A percentile compares a stretch with the other conserved stretches of the same genome.
phyloP scores from a whole-genome alignment of 1,139 yeast genomes.

The Candida sanyaensis region DNA sequence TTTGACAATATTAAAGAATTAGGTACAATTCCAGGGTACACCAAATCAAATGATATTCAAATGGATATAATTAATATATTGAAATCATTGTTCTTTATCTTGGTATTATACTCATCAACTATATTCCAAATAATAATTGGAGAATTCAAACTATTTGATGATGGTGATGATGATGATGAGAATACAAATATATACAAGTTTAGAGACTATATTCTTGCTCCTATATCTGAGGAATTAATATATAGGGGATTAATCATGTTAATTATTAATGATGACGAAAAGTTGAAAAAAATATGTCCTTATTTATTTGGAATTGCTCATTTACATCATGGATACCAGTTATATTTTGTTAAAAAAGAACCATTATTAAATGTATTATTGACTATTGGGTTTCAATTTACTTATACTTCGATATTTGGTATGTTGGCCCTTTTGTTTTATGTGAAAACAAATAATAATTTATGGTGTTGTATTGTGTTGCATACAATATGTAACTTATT shows the following conservation, averaged over 20 bases:
- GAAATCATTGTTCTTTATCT: conserved; percentile 31
- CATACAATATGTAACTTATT: conserved; percentile 78
- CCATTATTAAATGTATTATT: conserved; percentile 35
- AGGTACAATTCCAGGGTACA: conserved; percentile 33
- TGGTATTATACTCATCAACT: conserved; percentile 60
- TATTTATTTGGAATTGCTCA: conserved; percentile 89
- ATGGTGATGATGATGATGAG: background rate
- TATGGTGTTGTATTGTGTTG: conserved; percentile 64
- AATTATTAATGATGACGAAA: conserved; percentile 15
- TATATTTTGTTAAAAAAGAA: conserved; percentile 29
- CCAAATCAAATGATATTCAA: conserved; percentile 17
- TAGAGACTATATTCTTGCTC: conserved; percentile 76
- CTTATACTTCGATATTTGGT: conserved; percentile 82
- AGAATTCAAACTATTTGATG: conserved; percentile 6
- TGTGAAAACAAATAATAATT: conserved; percentile 43
- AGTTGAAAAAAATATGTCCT: conserved; percentile 54
- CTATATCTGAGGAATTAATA: conserved; percentile 83
- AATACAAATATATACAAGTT: conserved; percentile 18
- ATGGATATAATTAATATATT: conserved; percentile 27
- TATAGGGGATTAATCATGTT: conserved; percentile 63
- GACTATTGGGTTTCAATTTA: conserved; percentile 56
- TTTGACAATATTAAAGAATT: conserved; percentile 16
- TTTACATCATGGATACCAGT: conserved; percentile 75
- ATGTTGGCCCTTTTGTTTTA: conserved; percentile 66
- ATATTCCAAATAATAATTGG: conserved; percentile 39